Conservation (phyloP, 371 early-diverging fungal genomes). For the Lichtheimia hyalospora region DNA sequence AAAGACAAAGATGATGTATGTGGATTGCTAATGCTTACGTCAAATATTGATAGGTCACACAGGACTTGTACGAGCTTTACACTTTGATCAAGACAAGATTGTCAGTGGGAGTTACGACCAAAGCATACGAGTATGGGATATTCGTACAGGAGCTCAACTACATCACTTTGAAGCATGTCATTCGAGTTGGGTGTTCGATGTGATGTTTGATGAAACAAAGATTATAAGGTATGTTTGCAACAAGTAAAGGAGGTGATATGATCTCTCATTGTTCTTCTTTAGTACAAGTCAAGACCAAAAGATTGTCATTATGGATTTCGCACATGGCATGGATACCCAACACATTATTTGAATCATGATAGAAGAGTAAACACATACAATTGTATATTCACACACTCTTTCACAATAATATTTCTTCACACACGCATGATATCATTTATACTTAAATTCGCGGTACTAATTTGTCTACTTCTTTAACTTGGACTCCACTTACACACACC, state of each 20-base stretch:
- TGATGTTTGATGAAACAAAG: slow-evolving; percentile 76
- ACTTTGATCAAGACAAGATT: slow-evolving; percentile 59
- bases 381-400: slow-evolving; percentile 1
- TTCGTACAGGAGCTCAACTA: slow-evolving; percentile 36
- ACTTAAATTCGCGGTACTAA: too few relatives aligned
- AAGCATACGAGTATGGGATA: slow-evolving; percentile 94
- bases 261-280: not conserved
- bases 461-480: too few relatives aligned
- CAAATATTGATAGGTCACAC: slow-evolving; percentile 67
- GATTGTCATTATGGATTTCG: slow-evolving; percentile 86
- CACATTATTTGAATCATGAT: not conserved
- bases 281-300: slow-evolving; percentile 79
- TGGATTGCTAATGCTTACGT: not conserved
- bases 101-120: slow-evolving; percentile 83
- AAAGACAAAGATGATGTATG: not conserved
- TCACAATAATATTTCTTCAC: not conserved
- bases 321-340: slow-evolving; percentile 39
- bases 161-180: slow-evolving; percentile 73
- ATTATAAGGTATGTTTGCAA: slow-evolving; percentile 63
- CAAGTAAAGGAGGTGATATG: not conserved
- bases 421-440: too few relatives aligned
- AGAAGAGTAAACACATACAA: too few relatives aligned
- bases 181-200: slow-evolving; percentile 94
- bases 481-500: not conserved
- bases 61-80: slow-evolving; percentile 90